Evolutionary conservation across 108 stramenopile genomes (phyloP), one percentile per base, ranked within the genome.

Genomic region (Cyclotella choctawhatcheeana): DNA sequence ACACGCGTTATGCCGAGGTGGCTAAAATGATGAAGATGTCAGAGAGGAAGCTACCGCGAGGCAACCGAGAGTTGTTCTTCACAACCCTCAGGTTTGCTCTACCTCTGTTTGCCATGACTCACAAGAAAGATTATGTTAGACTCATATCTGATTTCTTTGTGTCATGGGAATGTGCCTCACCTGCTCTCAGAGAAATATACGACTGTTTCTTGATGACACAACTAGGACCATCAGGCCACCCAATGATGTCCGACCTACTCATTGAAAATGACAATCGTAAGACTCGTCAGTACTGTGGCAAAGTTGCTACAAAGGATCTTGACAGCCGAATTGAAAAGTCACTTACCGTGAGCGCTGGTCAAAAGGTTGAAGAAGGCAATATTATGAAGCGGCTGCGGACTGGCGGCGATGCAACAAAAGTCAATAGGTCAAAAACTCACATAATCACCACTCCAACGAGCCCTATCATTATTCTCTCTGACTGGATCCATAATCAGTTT

Each of bases 1-100:
- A 68, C 25, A 35, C 52, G 16, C 52, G 67, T 5, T 33, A 40
- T 7, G 67, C 32, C 22, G 37, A 32, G 31, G 30, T 68, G 32
- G 67, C 67, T 3, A 67, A 67, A 20, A 34, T 67, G 18, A 52
- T 67, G 51, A 32, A 50, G 21, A 53, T 53, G 67, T 67, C 67
- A n/a, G 67, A 32, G 30, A 67, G 33, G 30, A 14, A 52, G 44
- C 44, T 27, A 2, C 25, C 26, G 14, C 67, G 67, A 10, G 67
- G 67, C 21, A 18, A 20, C 33, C 26, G 52, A 7, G 24, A 67
- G 6, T 3, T 67, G 5, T 67, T 67, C 21, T 24, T 67, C 6
- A 1, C 50, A 5, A 26, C 31, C 34, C 32, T 67, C 12, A n/a
- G 20, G 31, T 53, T 67, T 53, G 67, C 67, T 17, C 4, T 54